Evolutionary conservation across 2,329 filamentous ascomycete species (phyloP), one percentile per base, ranked within the genome.

Genomic region (Sporothrix variecibatus): DNA sequence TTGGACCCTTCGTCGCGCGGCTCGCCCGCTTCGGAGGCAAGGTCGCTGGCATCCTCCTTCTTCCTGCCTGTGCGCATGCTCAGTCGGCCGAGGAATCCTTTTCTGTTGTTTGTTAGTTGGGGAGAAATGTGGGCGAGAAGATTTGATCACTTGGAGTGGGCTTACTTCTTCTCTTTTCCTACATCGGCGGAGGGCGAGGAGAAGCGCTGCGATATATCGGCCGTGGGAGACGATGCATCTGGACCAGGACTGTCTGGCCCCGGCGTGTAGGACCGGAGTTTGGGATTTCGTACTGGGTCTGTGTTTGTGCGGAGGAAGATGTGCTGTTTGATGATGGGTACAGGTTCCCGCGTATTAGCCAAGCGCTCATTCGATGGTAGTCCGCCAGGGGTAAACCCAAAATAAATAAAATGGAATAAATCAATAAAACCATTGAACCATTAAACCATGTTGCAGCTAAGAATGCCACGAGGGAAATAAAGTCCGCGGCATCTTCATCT

Each of bases 61-160:
- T 92, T 97, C 84, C 94, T 94, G 75, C 87, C 88, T 76, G 88
- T 87, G 49, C 91, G 89, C 82, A 98, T 91, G 78, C 86, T 87
- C 72, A 92, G 87, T 72, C 94, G 93, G 82, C 94, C 97, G 38
- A 99, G 88, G 81, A 99, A 97, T 17, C 93, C 92, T 84, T 97
- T 98, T 82, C 93, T 97, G 79, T 3, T 6, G 2, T 3, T 0
- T 38, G 51, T 72, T 69, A 74, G 56, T 8, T 62, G 6, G 64
- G 11, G 6, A 49, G 7, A 15, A n/a, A n/a, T n/a, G n/a, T n/a
- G n/a, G n/a, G n/a, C n/a, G n/a, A n/a, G n/a, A n/a, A n/a, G n/a
- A n/a, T n/a, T n/a, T n/a, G n/a, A n/a, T n/a, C n/a, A n/a, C 26
- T 6, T 28, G n/a, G 20, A 38, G 72, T 69, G 75, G 53, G 3